Base-by-base conservation (phyloP, 1,284 basidiomycete genomes). In the Ustilago cynodontis region DNA sequence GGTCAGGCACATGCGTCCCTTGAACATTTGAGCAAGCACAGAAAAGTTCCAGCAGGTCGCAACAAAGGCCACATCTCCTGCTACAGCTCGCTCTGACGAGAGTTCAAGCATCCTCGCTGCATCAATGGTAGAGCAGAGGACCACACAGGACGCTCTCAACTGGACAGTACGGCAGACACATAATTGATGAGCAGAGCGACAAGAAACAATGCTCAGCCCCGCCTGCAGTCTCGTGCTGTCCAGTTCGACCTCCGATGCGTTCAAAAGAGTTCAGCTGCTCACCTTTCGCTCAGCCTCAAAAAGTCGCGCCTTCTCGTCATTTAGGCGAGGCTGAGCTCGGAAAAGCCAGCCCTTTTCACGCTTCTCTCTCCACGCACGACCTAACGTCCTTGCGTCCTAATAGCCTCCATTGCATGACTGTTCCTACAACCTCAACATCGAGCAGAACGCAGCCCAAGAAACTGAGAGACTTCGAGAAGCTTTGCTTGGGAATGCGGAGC, bases 261-360 rank as follows among this genome's bases (percentile, higher is more conserved):
- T 28, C 11, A 7, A 13, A 26, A 49, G 47, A 4, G 50, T 52
- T 33, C n/a, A 52, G 29, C 50, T 52, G 50, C 29, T 52, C 29
- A 18, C 50, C 22, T 50, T n/a, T 31, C 50, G 6, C 28, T 24
- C 47, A 49, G 24, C 24, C 26, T 49, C 47, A 26, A 49, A n/a
- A n/a, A n/a, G 26, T 28, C 24, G 24, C 47, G 47, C 47, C 50
- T 52, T 22, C 50, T 52, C 47, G 26, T 22, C 57, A 18, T 18
- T 22, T 50, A 56, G 45, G 64, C 64, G 58, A 66, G 58, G 16
- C 64, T 66, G 64, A 66, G 64, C 45, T 60, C n/a, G 57, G 60
- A 60, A 35, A 11, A 28, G 18, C 20, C 11, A 3, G 55, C 4
- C 37, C 37, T 54, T 61, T 61, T 61, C 59, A 61, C 59, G 41